Base-by-base conservation (phyloP, 2,329 filamentous ascomycete genomes). In the Diaporthe vaccinii region DNA sequence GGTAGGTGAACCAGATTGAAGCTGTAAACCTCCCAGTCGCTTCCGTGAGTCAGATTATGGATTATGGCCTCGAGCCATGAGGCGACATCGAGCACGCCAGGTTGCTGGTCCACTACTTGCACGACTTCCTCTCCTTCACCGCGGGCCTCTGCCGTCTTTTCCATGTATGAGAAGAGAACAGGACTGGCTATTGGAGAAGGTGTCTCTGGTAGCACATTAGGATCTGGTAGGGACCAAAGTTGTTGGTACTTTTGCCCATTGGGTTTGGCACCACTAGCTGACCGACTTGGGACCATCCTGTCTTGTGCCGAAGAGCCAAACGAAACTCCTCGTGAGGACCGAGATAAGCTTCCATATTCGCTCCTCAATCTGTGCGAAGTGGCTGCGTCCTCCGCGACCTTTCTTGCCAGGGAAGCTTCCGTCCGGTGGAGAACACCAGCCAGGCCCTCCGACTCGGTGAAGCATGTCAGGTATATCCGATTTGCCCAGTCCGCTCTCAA, bases 11-110 rank as follows among this genome's bases (percentile, higher is more conserved):
- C 94, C 41, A 99, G 87, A 25, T 96, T 90, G 81, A 96, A 98
- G 83, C 95, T 96, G 86, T 98, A 98, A 1, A 98, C 87, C 82
- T 98, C 95, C 96, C 96, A 98, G 77, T 97, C 93, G 65, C 91
- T 90, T 55, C 93, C 93, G 73, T 92, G 89, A 78, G 93, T 91
- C 58, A 98, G 85, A n/a, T 97, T 85, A n/a, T 88, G 88, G 36
- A 95, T 90, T 51, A 97, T 87, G 15, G 92, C 89, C 77, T 96
- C 93, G n/a, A 98, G 87, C 94, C 95, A 98, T 55, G 88, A 84
- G 20, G 89, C 87, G 62, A 93, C 88, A 72, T 91, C 89, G 72
- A 95, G 84, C 10, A 88, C 84, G 2, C 85, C 83, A n/a, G 84
- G 74, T 83, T 84, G 46, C 75, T 78, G 78, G 14, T 76, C 77